Evolutionary conservation across 208 protist species (phyloP), one percentile per base, ranked within the genome.

Genomic region (Hexamita inflata): DNA sequence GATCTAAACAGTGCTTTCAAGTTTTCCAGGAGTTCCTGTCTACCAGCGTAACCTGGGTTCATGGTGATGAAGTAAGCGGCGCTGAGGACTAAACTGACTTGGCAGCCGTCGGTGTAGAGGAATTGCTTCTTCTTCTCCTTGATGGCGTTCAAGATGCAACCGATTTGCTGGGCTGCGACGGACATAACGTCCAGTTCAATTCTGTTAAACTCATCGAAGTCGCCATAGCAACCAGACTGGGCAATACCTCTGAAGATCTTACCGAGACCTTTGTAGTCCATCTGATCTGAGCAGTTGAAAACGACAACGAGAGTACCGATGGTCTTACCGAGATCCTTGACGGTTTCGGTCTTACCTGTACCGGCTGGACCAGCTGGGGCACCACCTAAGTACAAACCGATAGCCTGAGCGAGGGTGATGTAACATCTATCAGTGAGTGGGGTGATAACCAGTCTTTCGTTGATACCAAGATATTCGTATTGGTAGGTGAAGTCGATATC

Each of bases 1-100:
- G 90, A 89, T 83, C 94, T 89, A 89, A 96, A 96, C 42, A 95
- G 87, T 79, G 93, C 91, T 85, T 97, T 97, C 41, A 96, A 81
- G 84, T 96, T 96, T 85, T 96, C 94, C 29, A 92, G 94, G 78
- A 97, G 88, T 86, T 96, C 93, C 85, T 96, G 91, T 75, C 93
- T 89, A 73, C 93, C 93, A 29, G 92, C 92, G 86, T 96, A 96
- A 78, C 92, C 93, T 30, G 94, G 93, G 84, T 96, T 96, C 92
- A 96, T 96, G 49, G 93, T 97, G 81, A 97, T 96, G 87, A 96
- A 96, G 82, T 94, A 94, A 67, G 88, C 91, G 45, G 90, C 89
- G 29, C 73, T 75, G 26, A 77, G 68, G 74, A 85, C 76, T 0
- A 93, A 78, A 4, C 73, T n/a, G 26, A 88, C 70, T 0, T 53